Base-by-base conservation (phyloP, 2,329 filamentous ascomycete genomes). In the Hymenoscyphus infarciens region DNA sequence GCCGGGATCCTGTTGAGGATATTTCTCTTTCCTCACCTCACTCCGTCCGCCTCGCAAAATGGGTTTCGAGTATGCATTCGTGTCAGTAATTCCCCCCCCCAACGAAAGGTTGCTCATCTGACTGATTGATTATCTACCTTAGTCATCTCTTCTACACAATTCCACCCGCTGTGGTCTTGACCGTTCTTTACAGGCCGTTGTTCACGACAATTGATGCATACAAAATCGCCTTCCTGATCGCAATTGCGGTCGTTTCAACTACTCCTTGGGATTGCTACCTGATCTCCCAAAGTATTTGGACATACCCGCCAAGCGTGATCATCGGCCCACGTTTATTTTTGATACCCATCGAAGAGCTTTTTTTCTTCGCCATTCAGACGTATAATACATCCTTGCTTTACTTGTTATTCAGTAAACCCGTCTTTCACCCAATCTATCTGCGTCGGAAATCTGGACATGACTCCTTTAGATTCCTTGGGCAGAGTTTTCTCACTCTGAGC, bases 231-330 rank as follows among this genome's bases (percentile, higher is more conserved):
- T 86, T 85, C 66, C 77, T 91, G 58, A 79, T 88, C 63, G 76
- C 79, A 22, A 80, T 90, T 66, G 87, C 88, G 22, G 85, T 92
- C 56, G 70, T 80, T 29, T 83, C 88, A 3, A 91, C 89, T 0
- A 85, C 88, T 29, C 89, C 89, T 35, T 92, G 89, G 89, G 89
- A 92, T 70, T 89, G 87, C 8, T 90, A 90, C 74, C 80, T 92
- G 49, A 89, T 92, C 68, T 82, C 81, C 67, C 83, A 79, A 60
- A 77, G 80, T 54, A 82, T 92, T 71, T 92, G 89, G 89, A 87
- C 84, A 10, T 92, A 91, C 70, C 88, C 89, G 1, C 75, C 80
- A 11, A 77, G 85, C 70, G 88, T 83, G 22, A 83, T 91, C 35
- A 70, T 88, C 39, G 89, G 89, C 0, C 80, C 80, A 0, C 87